Evolutionary conservation across 148 eudicot species (phyloP), one percentile per base, ranked within the genome.

Genomic region (Rhododendron griersonianum): DNA sequence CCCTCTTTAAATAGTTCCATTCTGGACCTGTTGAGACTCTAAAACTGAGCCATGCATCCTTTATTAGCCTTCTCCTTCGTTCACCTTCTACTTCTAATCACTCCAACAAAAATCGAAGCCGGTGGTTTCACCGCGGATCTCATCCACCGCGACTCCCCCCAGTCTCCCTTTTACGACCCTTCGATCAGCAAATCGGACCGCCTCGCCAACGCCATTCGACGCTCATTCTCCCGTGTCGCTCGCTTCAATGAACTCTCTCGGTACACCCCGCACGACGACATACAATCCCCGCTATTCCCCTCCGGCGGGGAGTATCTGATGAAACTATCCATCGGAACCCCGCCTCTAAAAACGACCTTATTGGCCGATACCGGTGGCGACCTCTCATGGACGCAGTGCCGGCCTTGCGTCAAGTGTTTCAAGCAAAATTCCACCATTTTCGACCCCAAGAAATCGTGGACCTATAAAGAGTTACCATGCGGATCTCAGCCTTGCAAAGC

Each of bases 341-440:
- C 92, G 2, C 90, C 92, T 0, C 7, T 85, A 1, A 80, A 85
- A 9, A 55, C 80, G 19, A 80, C 88, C 19, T 91, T 59, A 11
- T 80, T 90, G 15, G 89, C 86, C 6, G 93, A 92, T 82, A 89
- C 93, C 0, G 93, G 92, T 0, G 87, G 91, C 16, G 93, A 92
- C 59, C 86, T 92, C 3, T 78, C 85, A 0, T 92, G 93, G 93
- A 89, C 87, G 15, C 92, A 92, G 44, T 92, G 93, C 81, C 14
- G 19, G 74, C 92, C 93, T 9, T 92, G 93, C 14, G 2, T 14
- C 0, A 18, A 84, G 1, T 90, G 92, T 82, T 90, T 41, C 88
- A 28, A 83, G 3, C 93, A 92, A 75, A 37, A 2, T 1, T 2
- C 39, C 11, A 91, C 87, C 0, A 5, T 88, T 11, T 92, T 86